Conservation (phyloP, 176 grass and related monocot species). For the Carex myosuroides region DNA sequence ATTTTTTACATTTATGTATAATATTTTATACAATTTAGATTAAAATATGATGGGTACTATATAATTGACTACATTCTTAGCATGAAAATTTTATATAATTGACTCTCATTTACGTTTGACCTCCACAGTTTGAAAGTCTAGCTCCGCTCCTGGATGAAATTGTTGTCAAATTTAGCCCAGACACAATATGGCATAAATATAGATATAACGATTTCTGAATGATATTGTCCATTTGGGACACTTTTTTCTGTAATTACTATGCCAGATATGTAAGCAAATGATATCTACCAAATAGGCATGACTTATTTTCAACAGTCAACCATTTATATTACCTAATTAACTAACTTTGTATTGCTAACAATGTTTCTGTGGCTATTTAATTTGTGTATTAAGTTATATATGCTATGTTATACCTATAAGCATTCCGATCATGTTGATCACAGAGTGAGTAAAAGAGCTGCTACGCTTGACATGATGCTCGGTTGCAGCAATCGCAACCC, state of each 20-base stretch:
- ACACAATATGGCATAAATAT: neutral
- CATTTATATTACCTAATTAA: neutral
- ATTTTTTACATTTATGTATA: too few relatives aligned
- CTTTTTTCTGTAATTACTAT: neutral
- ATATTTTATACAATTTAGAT: too few relatives aligned
- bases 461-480: conserved; percentile 31
- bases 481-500: neutral
- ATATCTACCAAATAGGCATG: neutral
- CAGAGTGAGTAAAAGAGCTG: conserved; percentile 65
- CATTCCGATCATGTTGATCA: conserved; percentile 87
- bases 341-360: neutral
- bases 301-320: neutral
- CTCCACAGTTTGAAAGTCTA: too few relatives aligned
- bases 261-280: neutral
- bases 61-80: too few relatives aligned
- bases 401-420: conserved; percentile 56
- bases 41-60: too few relatives aligned
- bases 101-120: too few relatives aligned
- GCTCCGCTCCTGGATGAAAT: too few relatives aligned
- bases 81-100: too few relatives aligned
- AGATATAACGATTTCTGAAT: neutral
- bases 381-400: neutral
- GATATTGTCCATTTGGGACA: neutral
- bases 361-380: neutral
- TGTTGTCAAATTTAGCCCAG: neutral